These are phyloP conservation scores for Alternaria consortialis DNA, from an alignment of 2,329 filamentous ascomycete genomes.

Conservation along the genomic window DNA sequence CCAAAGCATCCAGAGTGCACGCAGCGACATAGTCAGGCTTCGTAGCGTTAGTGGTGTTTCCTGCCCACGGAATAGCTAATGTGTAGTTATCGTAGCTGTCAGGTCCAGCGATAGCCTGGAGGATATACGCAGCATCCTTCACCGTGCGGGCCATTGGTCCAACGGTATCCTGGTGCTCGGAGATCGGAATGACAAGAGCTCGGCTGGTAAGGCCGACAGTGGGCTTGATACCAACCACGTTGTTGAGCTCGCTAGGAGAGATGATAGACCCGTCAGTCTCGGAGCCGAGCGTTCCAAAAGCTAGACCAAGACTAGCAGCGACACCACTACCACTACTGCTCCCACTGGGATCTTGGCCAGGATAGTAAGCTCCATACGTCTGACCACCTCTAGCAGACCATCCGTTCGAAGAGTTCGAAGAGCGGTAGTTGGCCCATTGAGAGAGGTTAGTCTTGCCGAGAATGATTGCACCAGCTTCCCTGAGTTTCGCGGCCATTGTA, in stretches of 20 bases:
- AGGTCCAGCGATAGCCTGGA: constrained; percentile 66
- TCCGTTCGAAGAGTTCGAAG: constrained; percentile 65
- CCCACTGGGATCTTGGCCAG: constrained; percentile 64
- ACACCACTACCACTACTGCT: constrained; percentile 66
- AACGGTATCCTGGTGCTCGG: constrained; percentile 64
- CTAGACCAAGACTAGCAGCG: constrained; percentile 66
- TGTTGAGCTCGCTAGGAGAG: constrained; percentile 64
- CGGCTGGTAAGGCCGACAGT: constrained; percentile 71
- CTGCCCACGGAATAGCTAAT: constrained; percentile 61
- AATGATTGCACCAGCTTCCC: constrained; percentile 69
- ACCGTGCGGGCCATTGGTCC: constrained; percentile 68
- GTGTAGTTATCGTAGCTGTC: constrained; percentile 67
- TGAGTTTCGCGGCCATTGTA: constrained; percentile 67
- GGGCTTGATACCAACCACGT: constrained; percentile 69
- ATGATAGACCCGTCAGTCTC: constrained; percentile 72
- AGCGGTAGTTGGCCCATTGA: constrained; percentile 72
- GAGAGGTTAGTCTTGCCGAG: constrained; percentile 72
- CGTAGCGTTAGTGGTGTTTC: constrained; percentile 47
- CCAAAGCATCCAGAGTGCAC: constrained; percentile 62
- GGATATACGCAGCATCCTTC: constrained; percentile 65
- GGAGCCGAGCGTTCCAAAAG: constrained; percentile 67
- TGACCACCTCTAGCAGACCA: constrained; percentile 74
- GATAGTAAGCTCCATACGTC: constrained; percentile 67
- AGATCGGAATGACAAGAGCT: constrained; percentile 71
- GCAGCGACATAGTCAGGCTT: constrained; percentile 69